Evolutionary conservation across 2,329 filamentous ascomycete genomes (phyloP), one percentile per base, ranked within the genome.

Genomic region (Bimuria novae-zelandiae): DNA sequence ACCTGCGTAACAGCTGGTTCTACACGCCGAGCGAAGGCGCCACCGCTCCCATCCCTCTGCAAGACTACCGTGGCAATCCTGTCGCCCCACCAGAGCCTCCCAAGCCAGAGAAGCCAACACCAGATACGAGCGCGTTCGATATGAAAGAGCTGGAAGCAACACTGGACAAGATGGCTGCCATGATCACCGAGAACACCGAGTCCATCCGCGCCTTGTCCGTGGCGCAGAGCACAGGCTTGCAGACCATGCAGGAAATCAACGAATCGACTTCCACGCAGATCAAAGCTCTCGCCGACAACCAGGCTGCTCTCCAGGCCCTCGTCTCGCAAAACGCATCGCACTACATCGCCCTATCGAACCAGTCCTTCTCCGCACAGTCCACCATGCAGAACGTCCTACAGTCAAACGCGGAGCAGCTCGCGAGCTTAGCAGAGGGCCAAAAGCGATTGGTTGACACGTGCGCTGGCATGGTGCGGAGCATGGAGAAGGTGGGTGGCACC

Each of bases 201-300:
- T 68, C 71, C 19, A 72, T 73, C 23, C 62, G 62, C 4, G 70
- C 70, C 4, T 64, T 73, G 5, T 63, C 58, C 3, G 69, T 71
- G 7, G 70, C 69, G 8, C 70, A 73, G 37, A 71, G 68, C 8
- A 60, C 59, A 1, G 70, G 70, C 5, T 61, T 73, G 2, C 63
- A 69, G 45, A 61, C 60, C 37, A 73, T 73, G 70, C 70, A 73
- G 39, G 67, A 71, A 39, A 72, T 73, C 55, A 71, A 71, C 43
- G 69, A 73, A 41, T 65, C 68, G 6, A 72, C 68, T 47, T 60
- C 59, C 17, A 63, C 65, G 4, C 70, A 73, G 49, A 72, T 73
- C 50, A 73, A 71, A 51, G 60, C 60, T 2, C 64, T 73, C 1
- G 62, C 68, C 2, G 67, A 69, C 30, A 59, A 61, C 8, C 70